Evolutionary conservation across 2,329 filamentous ascomycete species (phyloP).

Genomic region (Pseudogymnoascus sp.): DNA sequence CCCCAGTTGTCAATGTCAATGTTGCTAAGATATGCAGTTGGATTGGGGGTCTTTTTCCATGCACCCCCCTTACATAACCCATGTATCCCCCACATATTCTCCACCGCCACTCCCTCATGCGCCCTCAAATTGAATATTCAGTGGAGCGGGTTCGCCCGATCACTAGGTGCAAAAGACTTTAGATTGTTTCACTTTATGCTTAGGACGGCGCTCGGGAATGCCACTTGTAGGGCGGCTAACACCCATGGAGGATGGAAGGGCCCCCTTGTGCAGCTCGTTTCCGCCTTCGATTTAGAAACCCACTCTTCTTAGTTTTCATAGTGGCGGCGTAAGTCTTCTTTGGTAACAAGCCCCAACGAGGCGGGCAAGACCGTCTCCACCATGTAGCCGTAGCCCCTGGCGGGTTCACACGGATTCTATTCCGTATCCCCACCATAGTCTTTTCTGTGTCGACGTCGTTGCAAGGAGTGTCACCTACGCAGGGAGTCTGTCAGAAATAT

Average conservation of each 20-base stretch:
- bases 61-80: not conserved
- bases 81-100: not conserved
- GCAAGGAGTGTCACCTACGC: not conserved
- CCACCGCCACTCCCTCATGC: not conserved
- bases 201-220: not conserved
- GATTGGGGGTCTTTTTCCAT: not conserved
- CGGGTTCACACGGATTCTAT: not conserved
- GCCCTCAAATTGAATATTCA: not conserved
- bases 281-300: not conserved
- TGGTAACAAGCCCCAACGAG: not conserved
- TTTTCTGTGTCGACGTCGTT: not conserved
- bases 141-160: not conserved
- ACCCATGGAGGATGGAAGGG: not conserved
- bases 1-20: not conserved
- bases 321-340: not conserved
- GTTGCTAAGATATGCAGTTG: not conserved
- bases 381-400: not conserved
- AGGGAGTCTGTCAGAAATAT: conserved; percentile 2
- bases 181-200: not conserved
- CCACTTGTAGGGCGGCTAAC: not conserved
- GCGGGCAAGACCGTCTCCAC: not conserved
- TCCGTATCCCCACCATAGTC: not conserved
- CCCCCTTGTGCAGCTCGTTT: not conserved
- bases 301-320: not conserved
- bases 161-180: not conserved